A percentile compares a stretch with the other conserved stretches of the same genome.
phyloP scores from a whole-genome alignment of 1,284 basidiomycete genomes.

The Trichosporon inkin region DNA sequence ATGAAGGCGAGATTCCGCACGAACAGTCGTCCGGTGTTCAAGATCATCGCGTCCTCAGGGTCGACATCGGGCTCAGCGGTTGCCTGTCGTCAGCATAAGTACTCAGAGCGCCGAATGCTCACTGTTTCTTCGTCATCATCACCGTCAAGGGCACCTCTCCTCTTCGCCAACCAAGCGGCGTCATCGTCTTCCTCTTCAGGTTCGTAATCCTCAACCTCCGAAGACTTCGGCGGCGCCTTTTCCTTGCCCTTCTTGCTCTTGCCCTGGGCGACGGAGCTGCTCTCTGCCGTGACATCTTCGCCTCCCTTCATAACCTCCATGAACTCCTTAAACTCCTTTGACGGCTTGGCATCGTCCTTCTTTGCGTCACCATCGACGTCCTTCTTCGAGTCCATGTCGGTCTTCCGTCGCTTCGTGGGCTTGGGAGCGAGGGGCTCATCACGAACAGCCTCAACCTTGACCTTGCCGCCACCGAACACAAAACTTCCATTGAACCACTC shows the following conservation, averaged over 20 bases:
- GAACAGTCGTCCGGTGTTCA: constrained; percentile 77
- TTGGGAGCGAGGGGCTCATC: constrained; percentile 56
- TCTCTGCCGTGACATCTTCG: constrained; percentile 36
- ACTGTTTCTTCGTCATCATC: constrained; percentile 20
- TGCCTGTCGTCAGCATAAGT: constrained; percentile 1
- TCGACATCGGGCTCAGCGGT: constrained; percentile 18
- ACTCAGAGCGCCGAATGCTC: constrained; percentile 2
- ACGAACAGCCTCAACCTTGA: constrained; percentile 67
- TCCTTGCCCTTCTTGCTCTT: constrained; percentile 57
- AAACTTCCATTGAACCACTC: constrained; percentile 85
- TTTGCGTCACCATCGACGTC: constrained; percentile 15
- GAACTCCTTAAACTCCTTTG: constrained; percentile 61
- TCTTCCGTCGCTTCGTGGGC: constrained; percentile 27
- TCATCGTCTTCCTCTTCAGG: constrained; percentile 17
- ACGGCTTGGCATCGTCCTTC: constrained; percentile 49
- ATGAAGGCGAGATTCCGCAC: constrained; percentile 86
- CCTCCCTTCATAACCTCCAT: constrained; percentile 50
- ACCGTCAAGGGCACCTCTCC: constrained; percentile 28
- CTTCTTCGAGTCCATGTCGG: constrained; percentile 12
- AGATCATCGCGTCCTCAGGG: constrained; percentile 60
- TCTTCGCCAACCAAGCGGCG: constrained; percentile 62
- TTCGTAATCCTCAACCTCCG: not conserved
- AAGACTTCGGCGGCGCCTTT: constrained; percentile 15
- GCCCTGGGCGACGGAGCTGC: constrained; percentile 35
- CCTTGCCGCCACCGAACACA: constrained; percentile 64